Evolutionary conservation across 2,329 filamentous ascomycete species (phyloP).

Genomic region (Triangularia setosa): DNA sequence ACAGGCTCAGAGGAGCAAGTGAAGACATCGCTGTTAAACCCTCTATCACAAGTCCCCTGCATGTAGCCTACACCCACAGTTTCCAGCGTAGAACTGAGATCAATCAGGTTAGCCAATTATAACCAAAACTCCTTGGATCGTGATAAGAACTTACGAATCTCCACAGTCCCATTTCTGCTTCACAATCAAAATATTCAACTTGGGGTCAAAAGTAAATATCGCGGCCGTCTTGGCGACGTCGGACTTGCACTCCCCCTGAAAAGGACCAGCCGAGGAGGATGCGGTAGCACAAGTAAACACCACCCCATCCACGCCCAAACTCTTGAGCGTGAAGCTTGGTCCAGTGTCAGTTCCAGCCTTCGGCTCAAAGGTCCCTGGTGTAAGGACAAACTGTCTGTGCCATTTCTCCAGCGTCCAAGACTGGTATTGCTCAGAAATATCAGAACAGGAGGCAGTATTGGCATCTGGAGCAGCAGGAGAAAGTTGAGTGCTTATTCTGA

Average conservation of each 20-base stretch:
- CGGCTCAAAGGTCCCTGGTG: conserved; percentile 23
- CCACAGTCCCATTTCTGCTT: conserved; percentile 31
- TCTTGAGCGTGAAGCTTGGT: conserved; percentile 31
- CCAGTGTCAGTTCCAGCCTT: conserved; percentile 26
- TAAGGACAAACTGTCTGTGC: conserved; percentile 28
- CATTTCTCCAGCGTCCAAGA: conserved; percentile 34
- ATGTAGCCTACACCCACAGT: conserved; percentile 30
- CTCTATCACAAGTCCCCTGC: conserved; percentile 31
- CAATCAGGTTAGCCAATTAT: neutral
- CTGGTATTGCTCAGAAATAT: conserved; percentile 28
- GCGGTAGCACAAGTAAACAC: conserved; percentile 28
- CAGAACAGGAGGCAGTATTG: conserved; percentile 23
- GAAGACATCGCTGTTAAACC: conserved; percentile 27
- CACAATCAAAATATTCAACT: conserved; percentile 29
- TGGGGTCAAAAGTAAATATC: conserved; percentile 30
- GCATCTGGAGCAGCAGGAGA: conserved; percentile 14
- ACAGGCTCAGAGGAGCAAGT: conserved; percentile 31
- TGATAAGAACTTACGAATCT: conserved; percentile 25
- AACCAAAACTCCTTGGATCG: too few relatives aligned
- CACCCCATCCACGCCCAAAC: conserved; percentile 22
- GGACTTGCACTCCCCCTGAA: neutral
- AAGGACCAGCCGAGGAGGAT: neutral
- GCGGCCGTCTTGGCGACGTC: conserved; percentile 19
- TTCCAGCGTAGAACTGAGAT: conserved; percentile 25
- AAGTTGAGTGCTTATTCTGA: conserved; percentile 25